Percentiles rank a stretch among this genome's conserved stretches.
phyloP scores from a whole-genome alignment of 164 flowering plant genomes.

The Kingdonia uniflora region DNA sequence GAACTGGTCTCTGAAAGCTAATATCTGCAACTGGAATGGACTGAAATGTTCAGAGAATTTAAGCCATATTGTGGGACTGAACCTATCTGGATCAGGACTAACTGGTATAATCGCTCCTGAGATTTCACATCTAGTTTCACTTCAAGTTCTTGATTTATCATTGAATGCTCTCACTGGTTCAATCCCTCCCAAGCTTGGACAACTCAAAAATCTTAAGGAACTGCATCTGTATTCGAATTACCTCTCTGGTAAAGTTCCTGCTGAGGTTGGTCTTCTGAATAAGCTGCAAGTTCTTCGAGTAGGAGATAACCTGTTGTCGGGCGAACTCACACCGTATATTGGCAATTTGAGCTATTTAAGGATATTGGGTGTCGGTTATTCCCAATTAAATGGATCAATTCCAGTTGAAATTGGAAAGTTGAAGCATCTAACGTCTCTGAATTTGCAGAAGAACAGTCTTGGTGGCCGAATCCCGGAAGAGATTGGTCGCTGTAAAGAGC shows the following conservation, averaged over 20 bases:
- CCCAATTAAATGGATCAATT: slow-evolving; percentile 63
- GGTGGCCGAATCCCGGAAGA: slow-evolving; percentile 52
- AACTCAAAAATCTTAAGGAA: slow-evolving; percentile 42
- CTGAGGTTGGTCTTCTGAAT: slow-evolving; percentile 48
- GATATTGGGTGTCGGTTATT: slow-evolving; percentile 57
- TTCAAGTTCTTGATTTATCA: slow-evolving; percentile 56
- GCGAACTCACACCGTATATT: slow-evolving; percentile 35
- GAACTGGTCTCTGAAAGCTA: slow-evolving; percentile 44
- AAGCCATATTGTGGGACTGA: slow-evolving; percentile 38
- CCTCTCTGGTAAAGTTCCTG: slow-evolving; percentile 62
- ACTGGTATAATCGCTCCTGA: slow-evolving; percentile 50
- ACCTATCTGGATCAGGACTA: slow-evolving; percentile 53
- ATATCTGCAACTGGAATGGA: slow-evolving; percentile 70
- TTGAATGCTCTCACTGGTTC: slow-evolving; percentile 52
- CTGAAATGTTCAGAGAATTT: slow-evolving; percentile 52
- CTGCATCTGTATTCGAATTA: slow-evolving; percentile 58
- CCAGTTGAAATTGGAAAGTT: slow-evolving; percentile 63
- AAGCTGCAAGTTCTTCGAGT: slow-evolving; percentile 62
- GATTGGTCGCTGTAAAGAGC: slow-evolving; percentile 39
- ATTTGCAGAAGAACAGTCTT: slow-evolving; percentile 63
- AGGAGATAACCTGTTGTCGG: slow-evolving; percentile 61
- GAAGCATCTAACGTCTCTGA: slow-evolving; percentile 49
- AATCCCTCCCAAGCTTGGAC: slow-evolving; percentile 59
- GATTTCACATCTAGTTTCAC: slow-evolving; percentile 39
- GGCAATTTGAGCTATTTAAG: slow-evolving; percentile 55